These are phyloP conservation scores for Actinomucor elegans DNA, from an alignment of 371 early-diverging fungal species.

Conservation along the genomic window DNA sequence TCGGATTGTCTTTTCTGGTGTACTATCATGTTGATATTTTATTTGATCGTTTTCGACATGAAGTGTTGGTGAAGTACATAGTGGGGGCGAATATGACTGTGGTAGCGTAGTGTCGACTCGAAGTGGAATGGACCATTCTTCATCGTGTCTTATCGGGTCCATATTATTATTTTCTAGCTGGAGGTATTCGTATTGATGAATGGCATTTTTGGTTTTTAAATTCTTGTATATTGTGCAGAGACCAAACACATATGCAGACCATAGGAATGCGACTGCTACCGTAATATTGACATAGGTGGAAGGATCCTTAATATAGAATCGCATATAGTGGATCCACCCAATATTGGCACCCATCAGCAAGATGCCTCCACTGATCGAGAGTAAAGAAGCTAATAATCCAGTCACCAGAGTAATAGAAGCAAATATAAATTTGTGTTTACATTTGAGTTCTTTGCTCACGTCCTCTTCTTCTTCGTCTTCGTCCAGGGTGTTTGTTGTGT, in stretches of 20 bases:
- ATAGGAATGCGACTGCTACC: slow-evolving; percentile 37
- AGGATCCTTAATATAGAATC: slow-evolving; percentile 35
- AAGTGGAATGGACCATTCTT: slow-evolving; percentile 1
- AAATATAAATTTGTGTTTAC: slow-evolving; percentile 36
- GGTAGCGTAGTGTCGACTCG: neutral
- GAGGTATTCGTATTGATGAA: slow-evolving; percentile 54
- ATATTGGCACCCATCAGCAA: slow-evolving; percentile 39
- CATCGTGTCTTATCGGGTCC: no score
- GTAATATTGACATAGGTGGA: slow-evolving; percentile 35
- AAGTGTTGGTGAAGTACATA: neutral
- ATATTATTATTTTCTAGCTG: slow-evolving; percentile 12
- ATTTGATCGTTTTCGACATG: neutral
- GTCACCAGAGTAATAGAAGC: slow-evolving; percentile 35
- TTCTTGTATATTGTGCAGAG: slow-evolving; percentile 63
- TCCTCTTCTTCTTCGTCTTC: slow-evolving; percentile 19
- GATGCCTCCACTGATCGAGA: slow-evolving; percentile 37
- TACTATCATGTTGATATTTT: neutral
- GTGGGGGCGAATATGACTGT: neutral
- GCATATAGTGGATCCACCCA: slow-evolving; percentile 38
- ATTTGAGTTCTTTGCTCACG: slow-evolving; percentile 10
- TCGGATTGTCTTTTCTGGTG: slow-evolving; percentile 27
- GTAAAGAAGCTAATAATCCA: slow-evolving; percentile 28
- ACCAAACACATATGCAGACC: slow-evolving; percentile 46
- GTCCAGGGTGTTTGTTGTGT: neutral
- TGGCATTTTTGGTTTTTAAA: slow-evolving; percentile 14